Percentiles rank a stretch among this genome's conserved stretches.
These are phyloP conservation scores for Naganishia liquefaciens DNA, from an alignment of 1,284 basidiomycete genomes.

Conservation along the genomic window DNA sequence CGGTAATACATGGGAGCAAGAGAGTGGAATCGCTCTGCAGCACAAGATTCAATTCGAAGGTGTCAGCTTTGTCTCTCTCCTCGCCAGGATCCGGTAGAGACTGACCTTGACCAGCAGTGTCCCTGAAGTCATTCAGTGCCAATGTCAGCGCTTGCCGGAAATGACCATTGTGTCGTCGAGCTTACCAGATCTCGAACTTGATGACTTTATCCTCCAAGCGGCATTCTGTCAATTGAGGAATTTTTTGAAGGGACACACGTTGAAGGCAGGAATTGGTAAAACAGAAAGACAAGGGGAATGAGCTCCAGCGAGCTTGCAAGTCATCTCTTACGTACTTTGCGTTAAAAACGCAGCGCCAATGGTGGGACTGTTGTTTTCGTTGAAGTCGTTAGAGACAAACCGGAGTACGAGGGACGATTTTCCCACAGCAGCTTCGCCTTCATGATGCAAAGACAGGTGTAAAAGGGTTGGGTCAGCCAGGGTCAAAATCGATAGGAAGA, in stretches of 20 bases:
- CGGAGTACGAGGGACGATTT: conserved; percentile 99
- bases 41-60: neutral
- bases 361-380: conserved; percentile 66
- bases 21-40: conserved; percentile 50
- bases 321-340: conserved; percentile 46
- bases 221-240: conserved; percentile 44
- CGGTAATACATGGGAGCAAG: conserved; percentile 93
- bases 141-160: neutral
- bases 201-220: conserved; percentile 55
- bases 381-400: conserved; percentile 67
- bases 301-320: neutral
- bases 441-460: neutral
- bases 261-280: neutral
- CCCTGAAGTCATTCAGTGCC: conserved; percentile 38
- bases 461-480: neutral
- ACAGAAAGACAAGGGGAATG: neutral
- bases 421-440: conserved; percentile 97
- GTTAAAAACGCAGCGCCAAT: conserved; percentile 86
- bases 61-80: neutral
- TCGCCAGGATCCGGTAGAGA: neutral
- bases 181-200: conserved; percentile 56
- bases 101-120: conserved; percentile 54
- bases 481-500: neutral
- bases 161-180: conserved; percentile 1
- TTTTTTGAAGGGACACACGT: neutral